A percentile compares a stretch with the other conserved stretches of the same genome.
Conservation (phyloP, 2,329 filamentous ascomycete species). For the Cercospora zeina region DNA sequence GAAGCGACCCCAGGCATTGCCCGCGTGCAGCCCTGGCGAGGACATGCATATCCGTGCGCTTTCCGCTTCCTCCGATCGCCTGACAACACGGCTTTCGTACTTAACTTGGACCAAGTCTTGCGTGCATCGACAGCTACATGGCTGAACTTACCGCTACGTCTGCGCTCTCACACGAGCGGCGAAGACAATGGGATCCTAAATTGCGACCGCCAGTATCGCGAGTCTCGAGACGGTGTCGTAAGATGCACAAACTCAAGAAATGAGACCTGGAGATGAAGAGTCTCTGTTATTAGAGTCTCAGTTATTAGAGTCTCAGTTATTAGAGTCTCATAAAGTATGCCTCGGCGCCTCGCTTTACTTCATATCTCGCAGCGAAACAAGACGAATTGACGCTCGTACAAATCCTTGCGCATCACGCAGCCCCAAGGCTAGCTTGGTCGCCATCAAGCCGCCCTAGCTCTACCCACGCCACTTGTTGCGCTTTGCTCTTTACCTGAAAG, state of each 20-base stretch:
- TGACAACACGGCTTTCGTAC: neutral
- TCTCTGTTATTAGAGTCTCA: neutral
- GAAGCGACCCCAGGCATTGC: constrained; percentile 5
- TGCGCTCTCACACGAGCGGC: neutral
- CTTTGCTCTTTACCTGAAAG: neutral
- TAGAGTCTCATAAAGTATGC: neutral
- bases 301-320: neutral
- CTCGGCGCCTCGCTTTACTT: neutral
- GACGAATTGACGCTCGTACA: neutral
- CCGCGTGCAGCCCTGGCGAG: constrained; percentile 1
- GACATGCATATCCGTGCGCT: neutral
- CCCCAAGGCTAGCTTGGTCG: neutral
- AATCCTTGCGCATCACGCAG: constrained; percentile 2
- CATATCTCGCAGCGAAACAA: constrained; percentile 2
- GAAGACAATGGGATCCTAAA: neutral
- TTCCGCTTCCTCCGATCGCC: constrained; percentile 2
- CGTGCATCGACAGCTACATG: neutral
- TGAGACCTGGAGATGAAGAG: neutral
- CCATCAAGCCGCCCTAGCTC: neutral
- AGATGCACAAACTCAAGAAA: neutral
- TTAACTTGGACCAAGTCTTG: neutral
- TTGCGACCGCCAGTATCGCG: neutral
- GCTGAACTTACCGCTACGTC: neutral
- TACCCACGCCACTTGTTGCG: neutral
- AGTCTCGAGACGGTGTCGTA: neutral